phyloP scores from a whole-genome alignment of 1,139 yeast species.

The Nematodospora anomalae region DNA sequence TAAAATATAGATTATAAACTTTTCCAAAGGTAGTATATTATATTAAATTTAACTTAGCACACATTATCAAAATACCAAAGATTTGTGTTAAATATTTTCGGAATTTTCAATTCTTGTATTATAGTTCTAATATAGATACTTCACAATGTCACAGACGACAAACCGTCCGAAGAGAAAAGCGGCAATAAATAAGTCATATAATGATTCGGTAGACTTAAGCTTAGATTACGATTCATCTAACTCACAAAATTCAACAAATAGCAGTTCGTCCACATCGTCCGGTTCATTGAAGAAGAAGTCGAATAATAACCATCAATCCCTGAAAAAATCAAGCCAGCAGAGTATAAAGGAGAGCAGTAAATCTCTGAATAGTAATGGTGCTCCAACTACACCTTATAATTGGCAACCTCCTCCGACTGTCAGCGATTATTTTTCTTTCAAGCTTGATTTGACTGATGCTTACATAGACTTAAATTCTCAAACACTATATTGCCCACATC shows the following conservation, averaged over 20 bases:
- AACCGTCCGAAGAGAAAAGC: slow-evolving; percentile 48
- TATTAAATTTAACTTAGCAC: not conserved
- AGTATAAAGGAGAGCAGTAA: slow-evolving; percentile 2
- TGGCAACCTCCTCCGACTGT: slow-evolving; percentile 40
- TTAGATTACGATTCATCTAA: slow-evolving; percentile 11
- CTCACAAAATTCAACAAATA: slow-evolving; percentile 2
- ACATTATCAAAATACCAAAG: not conserved
- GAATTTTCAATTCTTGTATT: not conserved
- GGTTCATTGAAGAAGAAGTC: slow-evolving; percentile 5
- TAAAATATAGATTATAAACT: not conserved
- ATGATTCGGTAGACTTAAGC: slow-evolving; percentile 32
- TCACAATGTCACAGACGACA: slow-evolving; percentile 21
- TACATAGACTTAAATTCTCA: slow-evolving; percentile 33
- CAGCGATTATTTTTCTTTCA: slow-evolving; percentile 38
- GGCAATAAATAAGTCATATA: slow-evolving; percentile 43
- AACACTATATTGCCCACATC: slow-evolving; percentile 37
- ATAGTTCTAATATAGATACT: not conserved
- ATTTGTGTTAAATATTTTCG: too few relatives aligned
- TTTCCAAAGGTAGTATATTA: not conserved
- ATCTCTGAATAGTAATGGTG: slow-evolving; percentile 6
- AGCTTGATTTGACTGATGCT: slow-evolving; percentile 35
- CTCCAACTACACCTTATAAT: slow-evolving; percentile 30
- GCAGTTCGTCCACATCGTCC: slow-evolving; percentile 1
- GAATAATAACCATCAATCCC: slow-evolving; percentile 1
- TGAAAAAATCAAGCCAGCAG: slow-evolving; percentile 1